Base-by-base conservation (phyloP, 2,329 filamentous ascomycete species). In the Aspergillus jensenii region DNA sequence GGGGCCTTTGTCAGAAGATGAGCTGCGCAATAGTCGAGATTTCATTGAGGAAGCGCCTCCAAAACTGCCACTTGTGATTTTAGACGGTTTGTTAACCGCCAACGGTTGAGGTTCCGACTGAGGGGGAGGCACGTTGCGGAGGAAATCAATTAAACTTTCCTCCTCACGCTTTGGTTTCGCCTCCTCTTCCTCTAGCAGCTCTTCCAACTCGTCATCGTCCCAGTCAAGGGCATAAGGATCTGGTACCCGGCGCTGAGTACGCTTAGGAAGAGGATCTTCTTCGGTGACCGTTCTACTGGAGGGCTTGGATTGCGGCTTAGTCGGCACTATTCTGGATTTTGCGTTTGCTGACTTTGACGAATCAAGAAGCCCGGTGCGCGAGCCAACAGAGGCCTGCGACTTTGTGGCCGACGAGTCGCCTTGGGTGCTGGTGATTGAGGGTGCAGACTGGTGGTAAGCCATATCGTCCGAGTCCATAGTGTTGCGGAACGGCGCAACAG, bases 171-270 rank as follows among this genome's bases (percentile, higher is more conserved):
- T 64, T 8, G 71, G 71, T 53, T 74, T 71, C n/a, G 67, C 58
- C 27, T 31, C 35, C 14, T 67, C 60, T 33, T 81, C 60, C 35
- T 81, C 73, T 19, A 82, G 71, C 31, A 85, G 79, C 2, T 87
- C 82, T 14, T 85, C 82, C 8, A 87, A 81, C 4, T 87, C 87
- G 54, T 91, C 88, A 66, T 87, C 90, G 53, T 79, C 78, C 21
- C 67, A 65, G 68, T 97, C 93, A 62, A 98, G 91, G n/a, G 92
- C 91, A 65, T 98, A 98, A 0, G 93, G 95, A 68, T 99, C 95
- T 56, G 85, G 90, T 52, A 92, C 86, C 27, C 91, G 87, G 46
- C 88, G 85, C 45, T 88, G 90, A 68, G 90, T 96, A 54, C 90
- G 85, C 65, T 85, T 84, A 5, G 90, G 88, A 70, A 87, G 82